Conservation (phyloP, 306 rosid species). For the Alnus rubra region DNA sequence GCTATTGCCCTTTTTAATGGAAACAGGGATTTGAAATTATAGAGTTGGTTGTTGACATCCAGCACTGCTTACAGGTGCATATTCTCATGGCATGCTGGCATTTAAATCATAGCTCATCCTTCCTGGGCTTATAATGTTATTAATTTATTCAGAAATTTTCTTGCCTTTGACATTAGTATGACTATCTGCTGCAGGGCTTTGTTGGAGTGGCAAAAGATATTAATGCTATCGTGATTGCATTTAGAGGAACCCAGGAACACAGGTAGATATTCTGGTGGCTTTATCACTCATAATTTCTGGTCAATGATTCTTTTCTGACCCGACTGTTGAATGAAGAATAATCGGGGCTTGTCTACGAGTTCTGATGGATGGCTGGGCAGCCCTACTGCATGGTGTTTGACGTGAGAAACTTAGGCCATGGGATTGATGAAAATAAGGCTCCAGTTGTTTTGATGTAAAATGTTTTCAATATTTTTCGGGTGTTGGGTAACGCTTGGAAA, state of each 20-base stretch:
- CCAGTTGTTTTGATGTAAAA: no score
- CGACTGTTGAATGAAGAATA: constrained; percentile 7
- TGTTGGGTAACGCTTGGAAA: no score
- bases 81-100: constrained; percentile 17
- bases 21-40: constrained; percentile 91
- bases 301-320: not conserved
- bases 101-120: constrained; percentile 8
- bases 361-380: not conserved
- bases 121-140: constrained; percentile 11
- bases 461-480: no score
- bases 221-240: constrained; percentile 78
- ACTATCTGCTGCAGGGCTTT: constrained; percentile 56
- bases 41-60: constrained; percentile 87
- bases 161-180: constrained; percentile 20
- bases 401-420: no score
- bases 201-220: constrained; percentile 88
- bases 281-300: not conserved
- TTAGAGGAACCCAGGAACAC: constrained; percentile 94
- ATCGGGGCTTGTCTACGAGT: not conserved
- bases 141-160: not conserved
- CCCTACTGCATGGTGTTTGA: not conserved
- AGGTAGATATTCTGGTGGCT: constrained; percentile 48
- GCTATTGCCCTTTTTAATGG: constrained; percentile 35
- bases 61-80: constrained; percentile 92
- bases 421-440: no score